Evolutionary conservation across 2,329 filamentous ascomycete genomes (phyloP).

Genomic region (Teratosphaeria nubilosa): DNA sequence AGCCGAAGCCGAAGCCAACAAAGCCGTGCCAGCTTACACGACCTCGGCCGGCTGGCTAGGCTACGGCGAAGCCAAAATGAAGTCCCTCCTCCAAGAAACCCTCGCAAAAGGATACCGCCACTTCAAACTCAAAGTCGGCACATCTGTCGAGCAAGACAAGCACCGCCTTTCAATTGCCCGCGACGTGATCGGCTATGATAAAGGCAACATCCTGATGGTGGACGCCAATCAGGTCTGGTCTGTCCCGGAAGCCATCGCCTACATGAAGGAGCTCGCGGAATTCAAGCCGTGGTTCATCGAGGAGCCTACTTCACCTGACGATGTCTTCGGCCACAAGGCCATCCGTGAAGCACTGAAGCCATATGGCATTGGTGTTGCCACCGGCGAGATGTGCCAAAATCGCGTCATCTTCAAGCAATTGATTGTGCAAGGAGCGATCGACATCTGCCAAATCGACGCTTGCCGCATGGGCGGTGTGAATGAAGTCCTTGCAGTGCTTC

Average conservation of each 20-base stretch:
- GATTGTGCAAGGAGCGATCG: slow-evolving; percentile 67
- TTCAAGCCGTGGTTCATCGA: slow-evolving; percentile 93
- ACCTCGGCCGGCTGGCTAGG: slow-evolving; percentile 88
- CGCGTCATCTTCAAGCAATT: slow-evolving; percentile 91
- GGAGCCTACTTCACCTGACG: slow-evolving; percentile 83
- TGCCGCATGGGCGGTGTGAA: slow-evolving; percentile 85
- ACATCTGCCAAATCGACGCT: slow-evolving; percentile 82
- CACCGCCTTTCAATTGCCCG: slow-evolving; percentile 62
- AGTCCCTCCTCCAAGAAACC: slow-evolving; percentile 62
- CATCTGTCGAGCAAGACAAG: slow-evolving; percentile 59
- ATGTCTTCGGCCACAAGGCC: slow-evolving; percentile 78
- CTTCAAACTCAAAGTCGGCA: slow-evolving; percentile 86
- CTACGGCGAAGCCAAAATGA: slow-evolving; percentile 81
- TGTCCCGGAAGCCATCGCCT: slow-evolving; percentile 75
- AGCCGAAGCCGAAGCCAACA: slow-evolving; percentile 59
- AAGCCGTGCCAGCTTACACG: slow-evolving; percentile 81
- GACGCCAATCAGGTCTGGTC: slow-evolving; percentile 89
- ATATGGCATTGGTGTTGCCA: slow-evolving; percentile 71
- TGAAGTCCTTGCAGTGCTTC: slow-evolving; percentile 79
- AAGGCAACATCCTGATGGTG: slow-evolving; percentile 78
- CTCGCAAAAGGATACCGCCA: slow-evolving; percentile 67
- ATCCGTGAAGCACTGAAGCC: slow-evolving; percentile 70
- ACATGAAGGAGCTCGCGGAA: slow-evolving; percentile 71
- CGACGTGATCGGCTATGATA: slow-evolving; percentile 71
- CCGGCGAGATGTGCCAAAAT: slow-evolving; percentile 94